phyloP scores from a whole-genome alignment of 139 green algal species.

The Chlamydomonas schloesseri region DNA sequence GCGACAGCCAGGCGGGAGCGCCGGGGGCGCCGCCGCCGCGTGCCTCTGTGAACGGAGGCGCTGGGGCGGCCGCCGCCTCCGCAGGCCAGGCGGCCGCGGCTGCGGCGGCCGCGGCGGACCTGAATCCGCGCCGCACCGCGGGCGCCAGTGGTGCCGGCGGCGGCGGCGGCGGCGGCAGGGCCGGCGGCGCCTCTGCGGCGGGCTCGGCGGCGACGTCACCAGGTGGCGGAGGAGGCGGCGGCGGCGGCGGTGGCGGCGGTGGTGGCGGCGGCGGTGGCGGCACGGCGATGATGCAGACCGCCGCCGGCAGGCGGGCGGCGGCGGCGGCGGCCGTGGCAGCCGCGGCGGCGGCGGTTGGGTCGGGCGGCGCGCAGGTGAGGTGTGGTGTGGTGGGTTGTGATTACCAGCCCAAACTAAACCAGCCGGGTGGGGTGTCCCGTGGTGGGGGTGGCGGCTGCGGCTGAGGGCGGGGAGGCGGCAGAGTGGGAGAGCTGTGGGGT shows the following conservation, averaged over 20 bases:
- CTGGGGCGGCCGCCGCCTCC: neutral
- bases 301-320: neutral
- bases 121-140: neutral
- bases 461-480: too few relatives aligned
- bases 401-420: too few relatives aligned
- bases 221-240: too few relatives aligned
- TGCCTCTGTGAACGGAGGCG: too few relatives aligned
- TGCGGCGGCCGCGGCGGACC: neutral
- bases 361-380: too few relatives aligned
- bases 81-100: conserved; percentile 12
- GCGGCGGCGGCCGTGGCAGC: neutral
- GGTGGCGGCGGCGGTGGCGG: neutral
- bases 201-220: too few relatives aligned
- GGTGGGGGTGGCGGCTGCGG: too few relatives aligned
- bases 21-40: neutral
- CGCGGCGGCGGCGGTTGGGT: neutral
- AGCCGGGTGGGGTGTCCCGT: too few relatives aligned
- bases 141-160: neutral
- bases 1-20: too few relatives aligned
- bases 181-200: too few relatives aligned
- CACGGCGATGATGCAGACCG: neutral
- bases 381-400: too few relatives aligned
- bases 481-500: too few relatives aligned
- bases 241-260: neutral
- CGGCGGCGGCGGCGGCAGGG: neutral